Evolutionary conservation across 768 basidiomycete species (phyloP).

Genomic region (Mycena filopes): DNA sequence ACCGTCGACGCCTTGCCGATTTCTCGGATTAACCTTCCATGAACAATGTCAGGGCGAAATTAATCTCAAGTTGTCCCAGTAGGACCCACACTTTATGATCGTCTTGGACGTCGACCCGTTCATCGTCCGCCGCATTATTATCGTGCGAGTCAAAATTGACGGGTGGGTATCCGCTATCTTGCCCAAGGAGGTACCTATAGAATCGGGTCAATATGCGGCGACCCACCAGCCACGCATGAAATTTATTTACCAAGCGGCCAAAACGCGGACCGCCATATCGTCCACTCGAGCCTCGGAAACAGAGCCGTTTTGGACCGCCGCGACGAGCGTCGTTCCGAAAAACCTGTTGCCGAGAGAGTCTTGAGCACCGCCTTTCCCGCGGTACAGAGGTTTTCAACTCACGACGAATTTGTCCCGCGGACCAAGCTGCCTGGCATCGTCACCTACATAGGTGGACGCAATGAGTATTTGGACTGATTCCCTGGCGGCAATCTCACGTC

Average conservation of each 20-base stretch:
- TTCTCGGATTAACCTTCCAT: constrained; percentile 48
- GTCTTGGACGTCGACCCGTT: constrained; percentile 64
- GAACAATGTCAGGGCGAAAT: background rate
- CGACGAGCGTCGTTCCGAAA: constrained; percentile 15
- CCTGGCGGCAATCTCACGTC: constrained; percentile 62
- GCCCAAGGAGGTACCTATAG: constrained; percentile 53
- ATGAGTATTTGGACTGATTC: background rate
- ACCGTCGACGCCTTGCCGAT: constrained; percentile 58
- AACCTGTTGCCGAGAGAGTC: constrained; percentile 1
- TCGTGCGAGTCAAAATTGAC: constrained; percentile 71
- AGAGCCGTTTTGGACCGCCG: constrained; percentile 66
- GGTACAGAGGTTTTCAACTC: constrained; percentile 65
- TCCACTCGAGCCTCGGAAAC: constrained; percentile 68
- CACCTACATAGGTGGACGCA: constrained; percentile 62
- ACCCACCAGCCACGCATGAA: too few relatives aligned
- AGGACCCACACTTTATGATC: constrained; percentile 62
- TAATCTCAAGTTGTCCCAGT: constrained; percentile 1
- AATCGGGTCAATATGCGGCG: background rate
- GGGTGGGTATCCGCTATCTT: constrained; percentile 65
- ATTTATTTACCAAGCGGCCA: constrained; percentile 70
- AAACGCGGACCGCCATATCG: constrained; percentile 76
- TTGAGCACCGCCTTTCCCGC: background rate
- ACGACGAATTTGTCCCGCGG: constrained; percentile 55
- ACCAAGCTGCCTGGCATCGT: constrained; percentile 66
- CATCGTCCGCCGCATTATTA: constrained; percentile 47